A percentile compares a stretch with the other conserved stretches of the same genome.
These are phyloP conservation scores for Monosporascus cannonballus DNA, from an alignment of 2,329 filamentous ascomycete genomes.

Conservation along the genomic window DNA sequence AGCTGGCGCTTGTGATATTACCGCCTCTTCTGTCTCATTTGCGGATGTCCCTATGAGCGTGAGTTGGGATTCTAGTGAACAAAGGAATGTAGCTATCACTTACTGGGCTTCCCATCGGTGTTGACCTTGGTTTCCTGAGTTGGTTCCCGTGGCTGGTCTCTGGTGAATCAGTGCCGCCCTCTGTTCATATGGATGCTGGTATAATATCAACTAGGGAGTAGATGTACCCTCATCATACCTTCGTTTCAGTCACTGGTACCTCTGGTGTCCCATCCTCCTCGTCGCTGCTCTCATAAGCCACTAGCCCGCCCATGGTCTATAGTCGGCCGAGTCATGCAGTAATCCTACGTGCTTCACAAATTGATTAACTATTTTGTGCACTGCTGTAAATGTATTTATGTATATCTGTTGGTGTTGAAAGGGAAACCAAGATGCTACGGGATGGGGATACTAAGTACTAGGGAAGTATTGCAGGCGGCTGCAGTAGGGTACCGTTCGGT, in stretches of 20 bases:
- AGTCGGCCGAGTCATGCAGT: background rate
- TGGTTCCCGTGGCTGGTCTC: slow-evolving; percentile 25
- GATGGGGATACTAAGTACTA: background rate
- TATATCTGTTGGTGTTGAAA: no score
- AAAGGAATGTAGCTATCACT: slow-evolving; percentile 9
- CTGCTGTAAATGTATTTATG: no score
- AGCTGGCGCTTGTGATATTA: slow-evolving; percentile 3
- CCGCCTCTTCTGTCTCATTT: background rate
- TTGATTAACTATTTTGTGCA: no score
- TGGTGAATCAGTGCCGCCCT: slow-evolving; percentile 26
- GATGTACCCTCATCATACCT: slow-evolving; percentile 19
- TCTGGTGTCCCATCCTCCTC: slow-evolving; percentile 23
- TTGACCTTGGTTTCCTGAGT: slow-evolving; percentile 12
- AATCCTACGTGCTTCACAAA: no score
- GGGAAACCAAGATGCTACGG: background rate
- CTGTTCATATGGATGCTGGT: slow-evolving; percentile 11
- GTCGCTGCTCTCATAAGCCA: slow-evolving; percentile 27
- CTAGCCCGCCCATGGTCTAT: slow-evolving; percentile 19
- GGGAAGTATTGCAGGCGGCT: background rate
- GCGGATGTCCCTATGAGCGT: slow-evolving; percentile 5
- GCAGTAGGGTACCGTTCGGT: background rate
- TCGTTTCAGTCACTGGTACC: slow-evolving; percentile 13
- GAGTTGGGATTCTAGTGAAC: background rate
- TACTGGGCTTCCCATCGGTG: slow-evolving; percentile 14
- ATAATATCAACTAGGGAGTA: background rate